Percentiles rank a stretch among this genome's conserved stretches.
These are phyloP conservation scores for Rutstroemia sp. DNA, from an alignment of 2,329 filamentous ascomycete genomes.

Conservation along the genomic window DNA sequence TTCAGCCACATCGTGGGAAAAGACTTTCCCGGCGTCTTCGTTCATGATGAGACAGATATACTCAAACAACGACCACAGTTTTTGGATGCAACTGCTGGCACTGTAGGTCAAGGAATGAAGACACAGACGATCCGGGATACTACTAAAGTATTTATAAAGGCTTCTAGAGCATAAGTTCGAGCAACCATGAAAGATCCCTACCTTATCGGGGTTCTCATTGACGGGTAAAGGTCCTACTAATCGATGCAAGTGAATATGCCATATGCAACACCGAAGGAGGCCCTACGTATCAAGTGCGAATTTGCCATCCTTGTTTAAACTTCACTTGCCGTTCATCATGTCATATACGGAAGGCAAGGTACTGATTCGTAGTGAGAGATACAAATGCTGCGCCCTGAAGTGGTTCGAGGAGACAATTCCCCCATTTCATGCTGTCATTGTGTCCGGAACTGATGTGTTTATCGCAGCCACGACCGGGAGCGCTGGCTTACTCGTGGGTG, in stretches of 20 bases:
- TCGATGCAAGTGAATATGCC: background rate
- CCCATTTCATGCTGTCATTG: background rate
- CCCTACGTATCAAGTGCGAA: background rate
- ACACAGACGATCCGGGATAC: constrained; percentile 3
- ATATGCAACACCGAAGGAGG: constrained; percentile 1
- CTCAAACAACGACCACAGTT: background rate
- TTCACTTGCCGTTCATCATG: background rate
- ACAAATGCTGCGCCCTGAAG: too few relatives aligned
- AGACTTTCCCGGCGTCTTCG: constrained; percentile 7
- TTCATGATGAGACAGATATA: constrained; percentile 4
- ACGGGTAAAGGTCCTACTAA: constrained; percentile 1
- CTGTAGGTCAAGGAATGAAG: background rate
- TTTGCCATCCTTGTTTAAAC: background rate
- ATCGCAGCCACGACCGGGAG: background rate
- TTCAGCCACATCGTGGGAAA: constrained; percentile 13
- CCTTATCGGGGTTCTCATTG: constrained; percentile 6
- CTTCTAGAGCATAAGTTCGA: background rate
- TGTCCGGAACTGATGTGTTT: background rate
- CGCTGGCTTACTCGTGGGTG: background rate
- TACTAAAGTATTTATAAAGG: constrained; percentile 6
- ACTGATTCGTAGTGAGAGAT: background rate
- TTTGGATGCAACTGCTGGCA: background rate
- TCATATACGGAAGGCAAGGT: background rate
- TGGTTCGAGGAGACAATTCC: background rate
- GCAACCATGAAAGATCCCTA: background rate